Percentiles rank a stretch among this genome's conserved stretches.
phyloP scores from a whole-genome alignment of 345 rosid species.

The Syzygium aromaticum region DNA sequence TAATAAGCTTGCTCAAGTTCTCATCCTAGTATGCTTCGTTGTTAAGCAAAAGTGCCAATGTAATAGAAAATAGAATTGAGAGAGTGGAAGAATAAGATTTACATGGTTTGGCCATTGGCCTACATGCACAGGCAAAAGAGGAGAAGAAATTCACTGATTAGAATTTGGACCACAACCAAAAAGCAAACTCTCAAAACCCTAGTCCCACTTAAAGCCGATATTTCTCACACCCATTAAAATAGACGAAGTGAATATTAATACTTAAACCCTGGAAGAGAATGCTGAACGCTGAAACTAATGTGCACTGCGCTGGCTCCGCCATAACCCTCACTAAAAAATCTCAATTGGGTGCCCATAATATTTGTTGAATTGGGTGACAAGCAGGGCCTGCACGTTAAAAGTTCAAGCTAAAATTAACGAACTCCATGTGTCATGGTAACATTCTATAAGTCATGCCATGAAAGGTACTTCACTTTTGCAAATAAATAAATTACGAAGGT shows the following conservation, averaged over 20 bases:
- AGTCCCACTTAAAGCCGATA: background rate
- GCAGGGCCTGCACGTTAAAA: background rate
- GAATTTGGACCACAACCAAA: background rate
- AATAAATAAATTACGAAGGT: background rate
- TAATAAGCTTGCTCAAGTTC: background rate
- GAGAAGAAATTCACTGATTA: background rate
- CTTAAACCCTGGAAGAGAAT: background rate
- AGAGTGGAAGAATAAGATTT: background rate
- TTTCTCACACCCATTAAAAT: background rate
- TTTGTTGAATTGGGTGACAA: background rate
- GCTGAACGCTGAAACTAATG: background rate
- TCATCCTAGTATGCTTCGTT: background rate
- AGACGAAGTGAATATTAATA: background rate
- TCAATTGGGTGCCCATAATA: background rate
- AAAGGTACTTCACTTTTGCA: background rate
- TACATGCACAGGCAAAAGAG: background rate
- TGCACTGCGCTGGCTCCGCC: background rate
- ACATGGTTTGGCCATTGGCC: background rate
- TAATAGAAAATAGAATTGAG: background rate
- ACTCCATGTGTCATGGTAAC: background rate
- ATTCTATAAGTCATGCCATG: background rate
- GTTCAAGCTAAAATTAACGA: background rate
- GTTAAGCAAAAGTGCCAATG: background rate
- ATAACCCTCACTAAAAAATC: background rate
- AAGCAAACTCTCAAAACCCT: background rate